Evolutionary conservation across 345 rosid genomes (phyloP).

Genomic region (Combretum micranthum): DNA sequence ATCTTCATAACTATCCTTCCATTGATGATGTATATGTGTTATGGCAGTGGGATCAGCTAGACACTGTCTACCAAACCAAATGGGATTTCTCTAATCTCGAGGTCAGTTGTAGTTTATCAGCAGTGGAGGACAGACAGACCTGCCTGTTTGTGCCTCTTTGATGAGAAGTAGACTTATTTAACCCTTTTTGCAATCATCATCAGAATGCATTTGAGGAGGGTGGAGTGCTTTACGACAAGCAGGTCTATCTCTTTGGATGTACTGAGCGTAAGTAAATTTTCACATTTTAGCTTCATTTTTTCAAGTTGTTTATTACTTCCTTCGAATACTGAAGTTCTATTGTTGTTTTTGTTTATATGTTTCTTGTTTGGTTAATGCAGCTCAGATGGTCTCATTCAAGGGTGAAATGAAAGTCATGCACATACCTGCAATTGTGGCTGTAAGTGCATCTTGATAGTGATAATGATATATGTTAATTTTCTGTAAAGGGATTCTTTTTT

Average conservation of each 20-base stretch:
- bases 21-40: slow-evolving; percentile 6
- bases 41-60: slow-evolving; percentile 91
- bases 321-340: not conserved
- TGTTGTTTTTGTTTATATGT: slow-evolving; percentile 1
- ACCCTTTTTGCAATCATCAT: slow-evolving; percentile 11
- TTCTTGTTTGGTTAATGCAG: slow-evolving; percentile 38
- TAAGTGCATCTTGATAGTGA: slow-evolving; percentile 32
- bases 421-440: slow-evolving; percentile 84
- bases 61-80: slow-evolving; percentile 53
- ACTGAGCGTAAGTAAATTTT: slow-evolving; percentile 74
- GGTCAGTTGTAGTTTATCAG: slow-evolving; percentile 39
- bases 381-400: slow-evolving; percentile 70
- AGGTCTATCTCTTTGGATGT: slow-evolving; percentile 78
- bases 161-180: not conserved
- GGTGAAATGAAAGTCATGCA: slow-evolving; percentile 40
- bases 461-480: not conserved
- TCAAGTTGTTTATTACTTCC: not conserved
- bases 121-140: not conserved
- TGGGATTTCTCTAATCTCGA: slow-evolving; percentile 89
- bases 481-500: not conserved
- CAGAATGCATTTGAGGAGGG: slow-evolving; percentile 92
- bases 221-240: slow-evolving; percentile 61
- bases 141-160: too few species aligned
- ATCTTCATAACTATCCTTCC: not conserved
- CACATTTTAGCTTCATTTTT: not conserved